phyloP scores from a whole-genome alignment of 768 basidiomycete genomes.

The Myochromella boudieri region DNA sequence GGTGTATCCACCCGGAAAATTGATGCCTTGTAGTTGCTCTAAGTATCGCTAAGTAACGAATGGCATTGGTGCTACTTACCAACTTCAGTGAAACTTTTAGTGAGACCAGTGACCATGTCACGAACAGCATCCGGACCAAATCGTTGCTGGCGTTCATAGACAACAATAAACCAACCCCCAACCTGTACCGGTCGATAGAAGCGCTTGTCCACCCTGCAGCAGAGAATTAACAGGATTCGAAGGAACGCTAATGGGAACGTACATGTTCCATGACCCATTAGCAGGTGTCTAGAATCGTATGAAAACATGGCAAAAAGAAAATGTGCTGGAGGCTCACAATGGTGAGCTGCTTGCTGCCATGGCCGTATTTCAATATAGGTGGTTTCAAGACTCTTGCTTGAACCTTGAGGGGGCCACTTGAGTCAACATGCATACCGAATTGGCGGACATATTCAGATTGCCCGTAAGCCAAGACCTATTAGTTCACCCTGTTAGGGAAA shows the following conservation, averaged over 20 bases:
- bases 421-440: slow-evolving; percentile 68
- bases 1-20: slow-evolving; percentile 36
- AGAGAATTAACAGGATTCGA: slow-evolving; percentile 1
- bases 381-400: slow-evolving; percentile 63
- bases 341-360: slow-evolving; percentile 50
- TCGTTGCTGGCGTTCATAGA: slow-evolving; percentile 62
- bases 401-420: slow-evolving; percentile 51
- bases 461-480: slow-evolving; percentile 62
- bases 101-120: slow-evolving; percentile 56
- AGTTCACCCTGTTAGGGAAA: background rate
- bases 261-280: slow-evolving; percentile 84
- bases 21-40: slow-evolving; percentile 68
- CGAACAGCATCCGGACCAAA: slow-evolving; percentile 49
- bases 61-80: slow-evolving; percentile 43
- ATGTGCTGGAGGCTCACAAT: slow-evolving; percentile 43
- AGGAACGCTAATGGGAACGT: slow-evolving; percentile 16
- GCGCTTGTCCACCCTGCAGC: slow-evolving; percentile 65
- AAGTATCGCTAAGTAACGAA: background rate
- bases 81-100: slow-evolving; percentile 49
- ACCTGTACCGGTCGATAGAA: slow-evolving; percentile 61
- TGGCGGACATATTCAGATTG: slow-evolving; percentile 73
- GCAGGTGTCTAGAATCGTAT: slow-evolving; percentile 43
- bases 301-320: slow-evolving; percentile 8
- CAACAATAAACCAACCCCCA: slow-evolving; percentile 58
- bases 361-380: slow-evolving; percentile 68